A percentile compares a stretch with the other conserved stretches of the same genome.
phyloP scores from a whole-genome alignment of 2,329 filamentous ascomycete genomes.

The Fusarium dlaminii region DNA sequence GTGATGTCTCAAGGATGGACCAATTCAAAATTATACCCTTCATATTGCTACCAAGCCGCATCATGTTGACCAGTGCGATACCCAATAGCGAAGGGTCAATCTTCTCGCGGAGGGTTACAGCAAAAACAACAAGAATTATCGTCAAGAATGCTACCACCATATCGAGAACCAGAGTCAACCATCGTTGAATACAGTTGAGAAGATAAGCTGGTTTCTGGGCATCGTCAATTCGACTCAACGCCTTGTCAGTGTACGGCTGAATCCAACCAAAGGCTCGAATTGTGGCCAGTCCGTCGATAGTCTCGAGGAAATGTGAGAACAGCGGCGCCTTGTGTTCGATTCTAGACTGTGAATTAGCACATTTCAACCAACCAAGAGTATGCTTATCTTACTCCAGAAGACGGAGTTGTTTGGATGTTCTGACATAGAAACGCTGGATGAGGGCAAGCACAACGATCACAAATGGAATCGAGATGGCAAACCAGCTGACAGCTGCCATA shows the following conservation, averaged over 20 bases:
- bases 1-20: slow-evolving; percentile 45
- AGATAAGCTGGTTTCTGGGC: slow-evolving; percentile 64
- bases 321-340: slow-evolving; percentile 48
- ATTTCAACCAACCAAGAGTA: neutral
- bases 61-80: slow-evolving; percentile 51
- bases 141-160: slow-evolving; percentile 61
- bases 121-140: slow-evolving; percentile 49
- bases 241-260: slow-evolving; percentile 50
- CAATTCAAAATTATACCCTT: slow-evolving; percentile 43
- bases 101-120: slow-evolving; percentile 47
- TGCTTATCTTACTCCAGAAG: slow-evolving; percentile 53
- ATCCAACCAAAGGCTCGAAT: slow-evolving; percentile 54
- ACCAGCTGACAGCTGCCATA: slow-evolving; percentile 54
- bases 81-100: slow-evolving; percentile 47
- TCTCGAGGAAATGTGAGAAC: slow-evolving; percentile 48
- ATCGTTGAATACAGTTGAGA: slow-evolving; percentile 61
- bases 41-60: slow-evolving; percentile 41
- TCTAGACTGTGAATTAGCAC: slow-evolving; percentile 10
- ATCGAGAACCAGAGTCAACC: slow-evolving; percentile 62
- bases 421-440: slow-evolving; percentile 63
- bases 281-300: slow-evolving; percentile 44
- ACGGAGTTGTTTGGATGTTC: slow-evolving; percentile 64
- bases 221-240: slow-evolving; percentile 51
- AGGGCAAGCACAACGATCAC: slow-evolving; percentile 53
- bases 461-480: slow-evolving; percentile 56